Base-by-base conservation (phyloP, 2,329 filamentous ascomycete genomes). In the Hypoxylon sp. region DNA sequence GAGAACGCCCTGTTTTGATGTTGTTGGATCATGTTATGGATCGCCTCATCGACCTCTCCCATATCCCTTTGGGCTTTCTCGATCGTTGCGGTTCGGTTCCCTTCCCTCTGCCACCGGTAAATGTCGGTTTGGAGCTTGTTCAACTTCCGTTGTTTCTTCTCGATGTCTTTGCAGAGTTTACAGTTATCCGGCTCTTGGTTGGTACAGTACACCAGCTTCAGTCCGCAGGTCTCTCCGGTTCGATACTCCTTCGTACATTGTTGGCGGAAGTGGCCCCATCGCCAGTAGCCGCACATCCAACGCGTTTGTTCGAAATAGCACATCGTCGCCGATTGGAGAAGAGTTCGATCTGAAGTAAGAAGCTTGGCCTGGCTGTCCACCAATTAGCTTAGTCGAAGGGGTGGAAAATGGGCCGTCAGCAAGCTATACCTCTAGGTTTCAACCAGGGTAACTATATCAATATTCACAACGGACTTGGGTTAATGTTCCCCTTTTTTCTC, bases 211-310 rank as follows among this genome's bases (percentile, higher is more conserved):
- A 97, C 90, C 70, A 97, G 87, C 82, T 93, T 97, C 82, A 97
- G 90, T 67, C 95, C 95, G 81, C 95, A 98, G 37, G 95, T 97
- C 84, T 98, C 95, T 75, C 95, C 95, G 71, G 92, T 97, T 71
- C 95, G 92, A 82, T 97, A 96, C 79, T 97, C 95, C 81, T 93
- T 94, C 80, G 91, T 90, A 86, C 95, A 98, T 78, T 97, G 94
- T 80, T 94, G 88, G 71, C 92, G 90, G 84, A 97, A 97, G 82
- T 91, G 91, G 71, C 93, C 92, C 94, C 94, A 98, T 80, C 94
- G 93, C 90, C 91, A 97, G 85, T 93, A 95, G 76, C 92, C 91
- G 82, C 95, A 98, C 62, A 80, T 80, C 87, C 92, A 97, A 73
- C 88, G 87, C 79, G 91, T 93, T 81, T 95, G 91, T 76, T 97